These are phyloP conservation scores for Trypanosoma congolense DNA, from an alignment of 208 protist genomes.

Conservation along the genomic window DNA sequence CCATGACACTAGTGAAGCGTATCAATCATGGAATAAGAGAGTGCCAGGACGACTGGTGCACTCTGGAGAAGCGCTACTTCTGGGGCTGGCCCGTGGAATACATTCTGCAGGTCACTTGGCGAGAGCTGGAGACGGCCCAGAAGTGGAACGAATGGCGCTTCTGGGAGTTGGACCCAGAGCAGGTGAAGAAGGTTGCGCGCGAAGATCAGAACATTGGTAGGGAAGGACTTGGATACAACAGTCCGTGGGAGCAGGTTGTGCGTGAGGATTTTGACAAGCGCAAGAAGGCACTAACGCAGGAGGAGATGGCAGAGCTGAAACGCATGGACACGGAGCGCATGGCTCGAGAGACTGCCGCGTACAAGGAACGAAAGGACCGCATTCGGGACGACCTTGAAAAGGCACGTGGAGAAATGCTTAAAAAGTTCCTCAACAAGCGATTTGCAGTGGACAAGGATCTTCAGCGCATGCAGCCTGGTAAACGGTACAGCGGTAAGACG, in stretches of 20 bases:
- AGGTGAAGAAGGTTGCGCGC: constrained; percentile 86
- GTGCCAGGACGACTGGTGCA: constrained; percentile 90
- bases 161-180: constrained; percentile 89
- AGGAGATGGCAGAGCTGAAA: constrained; percentile 91
- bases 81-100: constrained; percentile 91
- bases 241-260: constrained; percentile 86
- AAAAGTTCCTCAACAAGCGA: constrained; percentile 91
- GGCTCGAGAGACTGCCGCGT: constrained; percentile 85
- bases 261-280: constrained; percentile 90
- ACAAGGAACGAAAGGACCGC: constrained; percentile 89
- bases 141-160: constrained; percentile 92
- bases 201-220: constrained; percentile 87
- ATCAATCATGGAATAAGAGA: constrained; percentile 84
- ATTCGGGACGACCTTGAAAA: constrained; percentile 87
- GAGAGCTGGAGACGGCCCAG: constrained; percentile 88
- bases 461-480: constrained; percentile 89
- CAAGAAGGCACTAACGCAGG: constrained; percentile 89
- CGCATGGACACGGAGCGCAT: constrained; percentile 91
- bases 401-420: constrained; percentile 87
- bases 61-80: constrained; percentile 88
- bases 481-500: constrained; percentile 74
- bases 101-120: constrained; percentile 88
- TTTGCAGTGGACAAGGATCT: constrained; percentile 90
- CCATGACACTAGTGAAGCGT: constrained; percentile 88
- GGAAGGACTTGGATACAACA: constrained; percentile 81